Conservation (phyloP, 2,329 filamentous ascomycete species). For the Tothia fuscella region DNA sequence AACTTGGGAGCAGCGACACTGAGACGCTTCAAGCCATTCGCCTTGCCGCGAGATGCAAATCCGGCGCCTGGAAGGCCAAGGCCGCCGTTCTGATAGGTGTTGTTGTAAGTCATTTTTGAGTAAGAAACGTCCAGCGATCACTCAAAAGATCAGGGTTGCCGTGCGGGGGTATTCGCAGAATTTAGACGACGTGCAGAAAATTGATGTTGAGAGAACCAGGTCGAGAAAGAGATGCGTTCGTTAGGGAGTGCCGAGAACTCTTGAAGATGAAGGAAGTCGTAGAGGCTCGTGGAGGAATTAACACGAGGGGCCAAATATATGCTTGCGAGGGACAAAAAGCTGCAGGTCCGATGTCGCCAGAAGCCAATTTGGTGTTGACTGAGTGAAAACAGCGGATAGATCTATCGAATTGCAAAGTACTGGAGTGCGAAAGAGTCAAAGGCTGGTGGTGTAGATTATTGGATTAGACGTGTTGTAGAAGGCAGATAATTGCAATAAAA, state of each 20-base stretch:
- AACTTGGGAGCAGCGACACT: constrained; percentile 65
- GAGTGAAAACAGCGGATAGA: constrained; percentile 1
- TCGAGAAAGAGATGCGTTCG: neutral
- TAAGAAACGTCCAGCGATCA: constrained; percentile 97
- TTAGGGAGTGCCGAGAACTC: neutral
- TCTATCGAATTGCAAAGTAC: neutral
- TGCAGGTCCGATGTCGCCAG: neutral
- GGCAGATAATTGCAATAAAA: constrained; percentile 3
- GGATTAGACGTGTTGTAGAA: constrained; percentile 7
- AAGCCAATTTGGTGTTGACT: neutral
- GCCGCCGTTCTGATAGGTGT: constrained; percentile 40
- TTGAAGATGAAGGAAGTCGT: neutral
- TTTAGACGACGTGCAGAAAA: neutral
- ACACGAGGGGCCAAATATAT: neutral
- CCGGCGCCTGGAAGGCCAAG: constrained; percentile 67
- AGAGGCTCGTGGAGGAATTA: neutral
- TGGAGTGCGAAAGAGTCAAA: neutral
- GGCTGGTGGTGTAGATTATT: neutral
- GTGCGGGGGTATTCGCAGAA: neutral
- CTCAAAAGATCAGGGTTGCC: constrained; percentile 25
- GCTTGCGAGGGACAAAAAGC: no score
- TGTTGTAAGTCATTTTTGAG: constrained; percentile 91
- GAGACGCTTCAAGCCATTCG: constrained; percentile 80
- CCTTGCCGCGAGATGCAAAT: constrained; percentile 75
- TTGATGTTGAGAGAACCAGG: neutral